phyloP scores from a whole-genome alignment of 352 stramenopile species.

The Pilasporangium apinafurcum region DNA sequence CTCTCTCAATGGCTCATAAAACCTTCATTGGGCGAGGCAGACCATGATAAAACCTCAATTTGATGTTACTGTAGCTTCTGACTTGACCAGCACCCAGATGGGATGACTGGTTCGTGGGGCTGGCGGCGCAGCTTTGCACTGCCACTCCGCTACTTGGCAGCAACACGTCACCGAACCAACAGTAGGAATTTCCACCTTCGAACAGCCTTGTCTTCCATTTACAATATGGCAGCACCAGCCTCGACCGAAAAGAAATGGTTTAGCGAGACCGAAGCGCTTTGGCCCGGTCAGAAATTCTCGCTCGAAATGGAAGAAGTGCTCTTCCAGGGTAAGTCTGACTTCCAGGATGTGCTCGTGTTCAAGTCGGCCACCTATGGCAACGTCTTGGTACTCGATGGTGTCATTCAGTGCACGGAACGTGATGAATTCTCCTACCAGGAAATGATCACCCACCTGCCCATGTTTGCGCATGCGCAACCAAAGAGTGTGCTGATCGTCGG shows the following conservation, averaged over 20 bases:
- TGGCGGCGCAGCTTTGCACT: no score
- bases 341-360: conserved; percentile 99
- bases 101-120: no score
- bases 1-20: no score
- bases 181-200: no score
- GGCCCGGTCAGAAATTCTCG: conserved; percentile 90
- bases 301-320: conserved; percentile 93
- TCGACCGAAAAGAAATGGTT: conserved; percentile 87
- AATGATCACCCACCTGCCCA: conserved; percentile 98
- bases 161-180: no score
- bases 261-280: conserved; percentile 93
- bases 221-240: conserved; percentile 22
- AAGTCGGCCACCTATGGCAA: conserved; percentile 96
- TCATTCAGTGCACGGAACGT: conserved; percentile 98
- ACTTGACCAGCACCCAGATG: no score
- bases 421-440: conserved; percentile 99
- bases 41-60: no score
- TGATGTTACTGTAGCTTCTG: no score
- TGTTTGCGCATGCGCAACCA: conserved; percentile 94
- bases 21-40: no score
- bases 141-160: no score
- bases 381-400: conserved; percentile 98
- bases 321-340: conserved; percentile 95
- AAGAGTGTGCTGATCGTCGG: conserved; percentile 97
- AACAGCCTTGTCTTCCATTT: neutral